Percentiles rank a stretch among this genome's conserved stretches.
phyloP scores from a whole-genome alignment of 2,329 filamentous ascomycete species.

The Venturia effusa region DNA sequence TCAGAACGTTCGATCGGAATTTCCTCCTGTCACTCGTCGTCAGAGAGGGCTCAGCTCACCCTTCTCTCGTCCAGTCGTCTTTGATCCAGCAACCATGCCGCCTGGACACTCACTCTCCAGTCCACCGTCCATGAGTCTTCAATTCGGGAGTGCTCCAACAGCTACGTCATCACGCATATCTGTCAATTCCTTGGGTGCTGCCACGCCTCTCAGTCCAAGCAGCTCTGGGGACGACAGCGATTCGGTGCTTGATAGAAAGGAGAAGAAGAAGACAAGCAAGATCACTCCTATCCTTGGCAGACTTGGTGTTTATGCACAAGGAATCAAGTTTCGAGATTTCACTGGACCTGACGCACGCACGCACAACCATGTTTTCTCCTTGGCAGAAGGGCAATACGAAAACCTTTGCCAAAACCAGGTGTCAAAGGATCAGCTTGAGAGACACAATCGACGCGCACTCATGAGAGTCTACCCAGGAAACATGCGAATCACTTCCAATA shows the following conservation, averaged over 20 bases:
- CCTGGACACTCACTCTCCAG: slow-evolving; percentile 40
- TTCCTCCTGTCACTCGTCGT: slow-evolving; percentile 21
- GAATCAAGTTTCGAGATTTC: slow-evolving; percentile 77
- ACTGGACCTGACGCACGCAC: slow-evolving; percentile 66
- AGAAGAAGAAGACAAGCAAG: slow-evolving; percentile 61
- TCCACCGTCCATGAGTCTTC: slow-evolving; percentile 41
- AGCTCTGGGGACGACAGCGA: slow-evolving; percentile 73
- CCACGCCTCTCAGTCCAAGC: slow-evolving; percentile 42
- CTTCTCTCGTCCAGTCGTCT: slow-evolving; percentile 50
- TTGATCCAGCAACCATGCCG: slow-evolving; percentile 46
- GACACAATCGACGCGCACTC: slow-evolving; percentile 82
- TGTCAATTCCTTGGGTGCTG: slow-evolving; percentile 38
- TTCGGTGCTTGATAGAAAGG: slow-evolving; percentile 44
- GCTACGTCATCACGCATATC: slow-evolving; percentile 41
- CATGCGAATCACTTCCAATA: slow-evolving; percentile 73
- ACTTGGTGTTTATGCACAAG: slow-evolving; percentile 68
- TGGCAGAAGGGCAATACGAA: slow-evolving; percentile 81
- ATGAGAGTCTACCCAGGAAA: slow-evolving; percentile 91
- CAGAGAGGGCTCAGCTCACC: slow-evolving; percentile 68
- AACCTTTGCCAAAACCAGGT: slow-evolving; percentile 66
- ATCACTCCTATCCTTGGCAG: slow-evolving; percentile 75
- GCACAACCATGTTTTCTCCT: slow-evolving; percentile 92
- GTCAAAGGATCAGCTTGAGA: slow-evolving; percentile 66
- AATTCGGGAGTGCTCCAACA: slow-evolving; percentile 24
- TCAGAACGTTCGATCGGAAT: slow-evolving; percentile 25